Percentiles rank a stretch among this genome's conserved stretches.
phyloP scores from a whole-genome alignment of 2,329 filamentous ascomycete genomes.

The Curvularia verruculosa region DNA sequence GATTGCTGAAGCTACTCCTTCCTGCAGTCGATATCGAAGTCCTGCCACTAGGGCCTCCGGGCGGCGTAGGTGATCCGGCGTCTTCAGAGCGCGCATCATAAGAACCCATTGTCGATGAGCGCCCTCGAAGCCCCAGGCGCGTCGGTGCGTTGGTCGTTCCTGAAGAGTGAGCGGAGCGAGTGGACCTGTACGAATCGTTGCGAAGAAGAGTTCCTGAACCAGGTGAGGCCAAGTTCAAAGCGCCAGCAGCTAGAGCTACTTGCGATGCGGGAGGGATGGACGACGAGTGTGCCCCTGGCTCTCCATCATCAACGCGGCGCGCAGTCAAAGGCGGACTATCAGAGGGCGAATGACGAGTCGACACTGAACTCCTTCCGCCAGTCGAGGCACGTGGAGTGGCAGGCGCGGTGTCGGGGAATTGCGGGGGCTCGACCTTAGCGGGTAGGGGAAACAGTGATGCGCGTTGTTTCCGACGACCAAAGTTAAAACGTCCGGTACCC shows the following conservation, averaged over 20 bases:
- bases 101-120: slow-evolving; percentile 91
- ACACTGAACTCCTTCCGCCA: slow-evolving; percentile 45
- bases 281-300: slow-evolving; percentile 40
- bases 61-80: slow-evolving; percentile 66
- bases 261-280: slow-evolving; percentile 58
- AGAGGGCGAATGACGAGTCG: slow-evolving; percentile 41
- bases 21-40: slow-evolving; percentile 85
- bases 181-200: slow-evolving; percentile 67
- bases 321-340: slow-evolving; percentile 49
- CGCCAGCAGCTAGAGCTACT: slow-evolving; percentile 58
- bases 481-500: slow-evolving; percentile 72
- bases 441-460: slow-evolving; percentile 87
- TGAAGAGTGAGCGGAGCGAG: slow-evolving; percentile 67
- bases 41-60: slow-evolving; percentile 56
- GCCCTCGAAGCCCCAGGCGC: slow-evolving; percentile 67
- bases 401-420: slow-evolving; percentile 54
- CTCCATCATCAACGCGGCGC: slow-evolving; percentile 35
- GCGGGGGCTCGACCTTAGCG: slow-evolving; percentile 65
- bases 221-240: slow-evolving; percentile 55
- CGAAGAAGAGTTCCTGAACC: slow-evolving; percentile 57
- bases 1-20: slow-evolving; percentile 88
- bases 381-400: slow-evolving; percentile 55
- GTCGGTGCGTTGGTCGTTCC: slow-evolving; percentile 64
- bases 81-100: slow-evolving; percentile 74
- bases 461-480: slow-evolving; percentile 73